Evolutionary conservation across 2,329 filamentous ascomycete genomes (phyloP), one percentile per base, ranked within the genome.

Genomic region (Claviceps fusiformis): DNA sequence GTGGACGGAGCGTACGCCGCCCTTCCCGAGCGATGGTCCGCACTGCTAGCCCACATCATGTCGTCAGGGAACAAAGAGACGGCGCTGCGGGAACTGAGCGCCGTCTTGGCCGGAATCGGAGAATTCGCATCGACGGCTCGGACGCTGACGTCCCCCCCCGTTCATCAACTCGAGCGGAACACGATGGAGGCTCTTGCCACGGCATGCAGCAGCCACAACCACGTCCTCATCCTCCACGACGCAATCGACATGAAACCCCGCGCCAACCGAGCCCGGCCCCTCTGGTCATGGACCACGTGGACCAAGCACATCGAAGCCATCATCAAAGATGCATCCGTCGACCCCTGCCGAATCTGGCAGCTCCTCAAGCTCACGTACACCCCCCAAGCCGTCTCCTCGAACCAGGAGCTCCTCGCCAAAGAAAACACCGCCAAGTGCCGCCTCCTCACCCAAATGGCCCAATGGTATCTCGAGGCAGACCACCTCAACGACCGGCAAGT

Each of bases 211-310:
- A 61, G 68, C 49, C 60, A 69, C 54, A 54, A 47, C 5, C 55
- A 61, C 17, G 68, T 65, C 1, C 50, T 67, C 13, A 35, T 47
- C 5, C 56, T 69, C 11, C 62, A 65, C 56, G 54, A 61, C 31
- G 50, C 54, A 2, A 50, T 59, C n/a, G 53, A 57, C 19, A 27
- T 44, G 17, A 58, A 59, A 13, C 50, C 49, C 0, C 39, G 41
- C 9, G n/a, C 44, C 13, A 50, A 44, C 6, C 53, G 41, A 29
- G 43, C 56, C 33, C 50, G 61, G 11, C 54, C 52, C 1, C 8
- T 53, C 4, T 69, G 69, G 64, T 52, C 62, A 17, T 72, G 69
- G 68, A 60, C 61, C 15, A 52, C 60, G 13, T 73, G 70, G 71
- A 56, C 55, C 19, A 61, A 60, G 4, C 65, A 71, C 54, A 47